Evolutionary conservation across 2,329 filamentous ascomycete genomes (phyloP).

Genomic region (Aspergillus awamori): DNA sequence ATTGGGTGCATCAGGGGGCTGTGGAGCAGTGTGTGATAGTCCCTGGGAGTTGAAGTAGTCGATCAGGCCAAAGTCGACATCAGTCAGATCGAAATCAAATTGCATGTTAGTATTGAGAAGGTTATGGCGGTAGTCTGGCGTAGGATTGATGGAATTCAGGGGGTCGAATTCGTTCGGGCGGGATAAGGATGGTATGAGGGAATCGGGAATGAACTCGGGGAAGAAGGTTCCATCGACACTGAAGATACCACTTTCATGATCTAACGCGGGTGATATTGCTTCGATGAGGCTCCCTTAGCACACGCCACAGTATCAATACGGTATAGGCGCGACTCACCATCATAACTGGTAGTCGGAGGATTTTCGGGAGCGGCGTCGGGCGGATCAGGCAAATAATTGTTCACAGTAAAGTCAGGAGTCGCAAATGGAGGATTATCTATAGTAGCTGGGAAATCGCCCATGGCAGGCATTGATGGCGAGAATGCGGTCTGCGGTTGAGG

Average conservation of each 20-base stretch:
- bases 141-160: conserved; percentile 13
- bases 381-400: conserved; percentile 12
- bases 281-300: neutral
- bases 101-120: conserved; percentile 24
- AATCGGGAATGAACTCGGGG: conserved; percentile 34
- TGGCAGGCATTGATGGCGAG: conserved; percentile 11
- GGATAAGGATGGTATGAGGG: conserved; percentile 27
- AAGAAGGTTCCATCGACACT: conserved; percentile 35
- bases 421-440: conserved; percentile 9
- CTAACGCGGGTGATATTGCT: conserved; percentile 26
- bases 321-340: conserved; percentile 10
- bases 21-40: conserved; percentile 10
- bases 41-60: conserved; percentile 30
- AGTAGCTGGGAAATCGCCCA: conserved; percentile 18
- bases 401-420: conserved; percentile 16
- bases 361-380: conserved; percentile 1
- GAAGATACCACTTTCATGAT: conserved; percentile 34
- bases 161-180: conserved; percentile 30
- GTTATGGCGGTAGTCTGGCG: conserved; percentile 28
- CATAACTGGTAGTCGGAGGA: conserved; percentile 18
- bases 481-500: conserved; percentile 11
- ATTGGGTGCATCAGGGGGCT: conserved; percentile 15
- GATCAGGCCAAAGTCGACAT: conserved; percentile 33
- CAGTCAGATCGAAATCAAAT: conserved; percentile 32
- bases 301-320: neutral